phyloP scores from a whole-genome alignment of 441 rosid genomes.

The Lepidium campestre region DNA sequence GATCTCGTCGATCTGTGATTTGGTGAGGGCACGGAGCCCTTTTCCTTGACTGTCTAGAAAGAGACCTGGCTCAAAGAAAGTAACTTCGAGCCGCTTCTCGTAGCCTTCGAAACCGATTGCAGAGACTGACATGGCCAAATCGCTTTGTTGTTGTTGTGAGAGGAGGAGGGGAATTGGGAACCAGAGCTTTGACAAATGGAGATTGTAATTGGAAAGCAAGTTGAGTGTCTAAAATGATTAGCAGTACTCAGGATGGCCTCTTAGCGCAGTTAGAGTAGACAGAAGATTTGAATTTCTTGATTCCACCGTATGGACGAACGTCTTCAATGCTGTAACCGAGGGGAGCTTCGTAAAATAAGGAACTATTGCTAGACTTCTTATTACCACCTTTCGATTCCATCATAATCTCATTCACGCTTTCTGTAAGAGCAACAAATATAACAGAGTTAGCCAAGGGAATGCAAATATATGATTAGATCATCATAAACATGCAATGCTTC shows the following conservation, averaged over 20 bases:
- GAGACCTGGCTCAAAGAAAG: conserved; percentile 51
- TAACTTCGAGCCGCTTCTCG: conserved; percentile 63
- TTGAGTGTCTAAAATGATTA: background rate
- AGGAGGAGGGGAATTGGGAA: conserved; percentile 25
- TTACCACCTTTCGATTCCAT: conserved; percentile 74
- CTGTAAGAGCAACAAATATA: background rate
- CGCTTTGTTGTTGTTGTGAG: conserved; percentile 12
- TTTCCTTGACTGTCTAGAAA: conserved; percentile 37
- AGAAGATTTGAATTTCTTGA: conserved; percentile 61
- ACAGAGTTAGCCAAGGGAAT: background rate
- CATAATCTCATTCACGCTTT: conserved; percentile 58
- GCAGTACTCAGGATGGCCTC: conserved; percentile 63
- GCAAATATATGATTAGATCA: background rate
- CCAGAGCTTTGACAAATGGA: conserved; percentile 4
- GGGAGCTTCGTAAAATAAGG: conserved; percentile 67
- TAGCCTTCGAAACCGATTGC: conserved; percentile 73
- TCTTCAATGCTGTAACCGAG: conserved; percentile 84
- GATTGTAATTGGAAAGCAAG: conserved; percentile 2
- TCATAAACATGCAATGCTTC: background rate
- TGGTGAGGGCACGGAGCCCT: conserved; percentile 52
- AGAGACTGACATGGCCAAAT: conserved; percentile 34
- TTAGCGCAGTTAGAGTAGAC: conserved; percentile 53
- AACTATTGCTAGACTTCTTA: conserved; percentile 49
- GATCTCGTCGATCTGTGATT: conserved; percentile 50
- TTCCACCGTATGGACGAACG: conserved; percentile 72